phyloP scores from a whole-genome alignment of 495 filamentous ascomycete species.

The Hypoxylon rickii region DNA sequence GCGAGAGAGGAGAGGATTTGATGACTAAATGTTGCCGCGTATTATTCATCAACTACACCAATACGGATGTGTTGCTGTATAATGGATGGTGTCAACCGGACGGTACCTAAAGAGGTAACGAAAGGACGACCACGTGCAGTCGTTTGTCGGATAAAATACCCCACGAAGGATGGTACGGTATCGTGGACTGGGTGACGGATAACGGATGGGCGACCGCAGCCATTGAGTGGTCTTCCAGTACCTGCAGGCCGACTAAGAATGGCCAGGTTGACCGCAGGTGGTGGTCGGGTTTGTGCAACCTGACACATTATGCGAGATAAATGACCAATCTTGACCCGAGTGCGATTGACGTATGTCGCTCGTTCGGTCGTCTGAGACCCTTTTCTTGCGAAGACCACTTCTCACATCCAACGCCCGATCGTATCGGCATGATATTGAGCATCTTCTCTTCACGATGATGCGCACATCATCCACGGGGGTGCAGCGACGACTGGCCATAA shows the following conservation, averaged over 20 bases:
- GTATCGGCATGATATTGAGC: not conserved
- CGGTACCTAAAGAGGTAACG: conserved; percentile 26
- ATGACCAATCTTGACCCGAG: conserved; percentile 1
- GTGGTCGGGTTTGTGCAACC: conserved; percentile 24
- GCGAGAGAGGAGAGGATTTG: not conserved
- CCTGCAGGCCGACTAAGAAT: conserved; percentile 29
- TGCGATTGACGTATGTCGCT: conserved; percentile 2
- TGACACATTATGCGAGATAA: conserved; percentile 24
- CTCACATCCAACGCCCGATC: no score
- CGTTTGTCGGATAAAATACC: conserved; percentile 29
- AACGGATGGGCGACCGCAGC: conserved; percentile 3
- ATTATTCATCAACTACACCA: not conserved
- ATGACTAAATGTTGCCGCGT: conserved; percentile 5
- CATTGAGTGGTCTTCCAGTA: conserved; percentile 31
- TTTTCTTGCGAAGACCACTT: not conserved
- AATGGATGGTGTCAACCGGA: conserved; percentile 9
- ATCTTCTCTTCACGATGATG: not conserved
- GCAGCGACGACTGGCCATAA: not conserved
- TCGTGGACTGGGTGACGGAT: conserved; percentile 7
- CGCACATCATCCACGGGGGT: not conserved
- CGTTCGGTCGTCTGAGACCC: not conserved
- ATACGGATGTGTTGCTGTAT: conserved; percentile 1
- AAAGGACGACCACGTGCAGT: conserved; percentile 30
- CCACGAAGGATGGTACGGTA: conserved; percentile 28
- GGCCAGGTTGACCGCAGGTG: conserved; percentile 24